Conservation (phyloP, 75 land plant genomes). For the Selaginella tamariscina region DNA sequence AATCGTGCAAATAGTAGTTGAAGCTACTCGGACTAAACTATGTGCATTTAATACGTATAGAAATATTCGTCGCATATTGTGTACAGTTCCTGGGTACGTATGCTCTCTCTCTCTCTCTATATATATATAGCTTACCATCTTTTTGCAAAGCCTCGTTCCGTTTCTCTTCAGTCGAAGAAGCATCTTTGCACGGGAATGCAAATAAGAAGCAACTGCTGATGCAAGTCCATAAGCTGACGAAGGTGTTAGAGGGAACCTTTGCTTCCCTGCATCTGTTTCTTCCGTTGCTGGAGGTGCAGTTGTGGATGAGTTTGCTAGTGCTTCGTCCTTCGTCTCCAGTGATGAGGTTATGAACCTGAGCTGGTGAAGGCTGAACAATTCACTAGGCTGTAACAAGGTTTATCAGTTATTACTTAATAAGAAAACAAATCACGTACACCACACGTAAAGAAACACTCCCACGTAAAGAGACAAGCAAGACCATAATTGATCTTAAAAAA, state of each 20-base stretch:
- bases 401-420: neutral
- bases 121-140: neutral
- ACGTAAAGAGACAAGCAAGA: neutral
- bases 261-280: constrained; percentile 16
- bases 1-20: neutral
- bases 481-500: neutral
- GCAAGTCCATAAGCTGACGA: constrained; percentile 42
- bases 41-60: neutral
- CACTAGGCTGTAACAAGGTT: constrained; percentile 34
- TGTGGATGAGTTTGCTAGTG: constrained; percentile 14
- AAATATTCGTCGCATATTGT: neutral
- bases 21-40: neutral
- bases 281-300: constrained; percentile 5
- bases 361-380: constrained; percentile 31
- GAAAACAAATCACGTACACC: neutral
- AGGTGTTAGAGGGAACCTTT: constrained; percentile 19
- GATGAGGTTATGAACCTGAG: constrained; percentile 62
- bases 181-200: constrained; percentile 45
- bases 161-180: constrained; percentile 26
- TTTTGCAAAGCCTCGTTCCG: neutral
- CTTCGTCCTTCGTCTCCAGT: constrained; percentile 32
- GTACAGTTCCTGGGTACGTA: neutral
- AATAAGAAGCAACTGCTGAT: constrained; percentile 66
- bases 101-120: neutral
- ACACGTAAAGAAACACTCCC: neutral